Evolutionary conservation across 164 flowering plant genomes (phyloP).

Genomic region (Litsea cubeba): DNA sequence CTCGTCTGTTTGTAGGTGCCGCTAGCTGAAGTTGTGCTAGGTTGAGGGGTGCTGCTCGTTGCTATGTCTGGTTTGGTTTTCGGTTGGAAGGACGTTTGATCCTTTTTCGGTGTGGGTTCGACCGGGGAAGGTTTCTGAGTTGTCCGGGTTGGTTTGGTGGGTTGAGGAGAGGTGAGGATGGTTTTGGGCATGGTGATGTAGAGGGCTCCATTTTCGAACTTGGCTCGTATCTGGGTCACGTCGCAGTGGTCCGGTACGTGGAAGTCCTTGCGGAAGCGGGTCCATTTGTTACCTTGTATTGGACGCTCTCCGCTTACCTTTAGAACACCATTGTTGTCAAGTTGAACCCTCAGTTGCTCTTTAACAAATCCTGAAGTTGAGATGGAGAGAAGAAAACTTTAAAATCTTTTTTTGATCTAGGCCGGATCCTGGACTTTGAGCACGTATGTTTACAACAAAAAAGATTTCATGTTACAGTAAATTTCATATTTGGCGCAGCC

Average conservation of each 20-base stretch:
- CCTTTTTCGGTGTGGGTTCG: no score
- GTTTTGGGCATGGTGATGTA: conserved; percentile 38
- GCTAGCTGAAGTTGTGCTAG: no score
- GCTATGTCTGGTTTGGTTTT: no score
- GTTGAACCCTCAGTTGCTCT: conserved; percentile 59
- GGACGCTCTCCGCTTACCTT: conserved; percentile 48
- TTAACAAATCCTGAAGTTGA: conserved; percentile 44
- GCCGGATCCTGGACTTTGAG: no score
- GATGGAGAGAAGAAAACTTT: background rate
- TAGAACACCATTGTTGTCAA: conserved; percentile 26
- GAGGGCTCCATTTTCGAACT: conserved; percentile 39
- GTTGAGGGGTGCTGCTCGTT: no score
- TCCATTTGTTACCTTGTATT: conserved; percentile 27
- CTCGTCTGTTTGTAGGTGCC: no score
- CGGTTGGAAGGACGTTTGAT: background rate
- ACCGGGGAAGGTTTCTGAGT: background rate
- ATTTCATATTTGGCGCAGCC: no score
- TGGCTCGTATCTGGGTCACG: conserved; percentile 36
- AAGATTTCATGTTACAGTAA: no score
- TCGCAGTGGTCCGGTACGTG: conserved; percentile 33
- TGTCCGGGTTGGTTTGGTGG: conserved; percentile 4
- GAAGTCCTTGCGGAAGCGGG: conserved; percentile 40
- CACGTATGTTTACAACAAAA: no score
- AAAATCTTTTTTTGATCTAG: no score
- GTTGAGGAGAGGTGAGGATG: background rate